Evolutionary conservation across 306 rosid species (phyloP).

Genomic region (Trifolium pratense): DNA sequence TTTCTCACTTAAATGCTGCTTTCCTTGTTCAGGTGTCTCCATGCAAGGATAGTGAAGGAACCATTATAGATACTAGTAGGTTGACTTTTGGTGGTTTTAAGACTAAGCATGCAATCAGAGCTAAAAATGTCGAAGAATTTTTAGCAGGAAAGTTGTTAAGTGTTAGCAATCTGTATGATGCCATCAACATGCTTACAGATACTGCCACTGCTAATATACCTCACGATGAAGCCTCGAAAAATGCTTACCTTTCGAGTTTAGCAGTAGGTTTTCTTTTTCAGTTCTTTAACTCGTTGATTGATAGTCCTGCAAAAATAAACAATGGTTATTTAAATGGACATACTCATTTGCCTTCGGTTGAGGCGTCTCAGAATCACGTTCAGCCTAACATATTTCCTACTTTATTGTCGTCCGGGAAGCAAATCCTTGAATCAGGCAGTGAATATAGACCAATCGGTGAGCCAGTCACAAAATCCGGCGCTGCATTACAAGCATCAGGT

Average conservation of each 20-base stretch:
- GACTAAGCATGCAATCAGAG: slow-evolving; percentile 73
- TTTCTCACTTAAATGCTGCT: slow-evolving; percentile 80
- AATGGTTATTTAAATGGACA: slow-evolving; percentile 38
- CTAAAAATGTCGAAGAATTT: slow-evolving; percentile 65
- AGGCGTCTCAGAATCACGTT: slow-evolving; percentile 35
- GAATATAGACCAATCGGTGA: slow-evolving; percentile 73
- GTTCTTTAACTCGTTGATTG: slow-evolving; percentile 64
- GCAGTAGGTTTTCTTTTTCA: slow-evolving; percentile 79
- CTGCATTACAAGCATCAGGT: slow-evolving; percentile 91
- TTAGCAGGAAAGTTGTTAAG: slow-evolving; percentile 61
- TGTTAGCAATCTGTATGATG: slow-evolving; percentile 58
- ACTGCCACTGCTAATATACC: slow-evolving; percentile 51
- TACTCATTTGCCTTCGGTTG: background rate
- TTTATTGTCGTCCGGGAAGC: slow-evolving; percentile 68
- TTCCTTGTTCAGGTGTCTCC: slow-evolving; percentile 70
- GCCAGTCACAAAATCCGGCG: slow-evolving; percentile 69
- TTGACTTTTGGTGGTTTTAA: slow-evolving; percentile 80
- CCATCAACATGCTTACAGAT: slow-evolving; percentile 54
- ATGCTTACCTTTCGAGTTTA: slow-evolving; percentile 76
- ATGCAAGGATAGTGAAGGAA: slow-evolving; percentile 49
- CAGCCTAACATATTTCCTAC: slow-evolving; percentile 35
- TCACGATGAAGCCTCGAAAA: slow-evolving; percentile 52
- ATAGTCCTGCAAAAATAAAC: slow-evolving; percentile 38
- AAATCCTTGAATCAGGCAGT: slow-evolving; percentile 51
- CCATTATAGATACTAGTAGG: slow-evolving; percentile 55